These are phyloP conservation scores for Xylogone sp. DNA, from an alignment of 2,329 filamentous ascomycete species.

Conservation along the genomic window DNA sequence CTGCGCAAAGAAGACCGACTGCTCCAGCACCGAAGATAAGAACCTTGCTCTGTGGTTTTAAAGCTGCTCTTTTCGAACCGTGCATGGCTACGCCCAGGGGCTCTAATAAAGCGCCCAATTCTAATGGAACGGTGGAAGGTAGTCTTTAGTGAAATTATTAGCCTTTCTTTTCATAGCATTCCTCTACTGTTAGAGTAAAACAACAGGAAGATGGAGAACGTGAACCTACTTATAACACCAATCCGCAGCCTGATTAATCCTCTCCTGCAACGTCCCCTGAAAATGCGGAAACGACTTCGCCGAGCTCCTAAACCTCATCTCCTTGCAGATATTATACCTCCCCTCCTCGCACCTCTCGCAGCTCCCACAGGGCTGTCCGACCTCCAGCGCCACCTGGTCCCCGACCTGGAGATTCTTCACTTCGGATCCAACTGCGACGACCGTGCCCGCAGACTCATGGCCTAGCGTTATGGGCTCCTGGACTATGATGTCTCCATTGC, in stretches of 20 bases:
- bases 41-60: constrained; percentile 78
- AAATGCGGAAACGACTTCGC: constrained; percentile 31
- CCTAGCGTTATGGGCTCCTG: constrained; percentile 83
- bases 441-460: constrained; percentile 83
- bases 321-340: constrained; percentile 91
- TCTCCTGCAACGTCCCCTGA: constrained; percentile 29
- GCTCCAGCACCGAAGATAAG: constrained; percentile 90
- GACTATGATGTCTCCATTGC: constrained; percentile 95
- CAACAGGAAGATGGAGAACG: background rate
- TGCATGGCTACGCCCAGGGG: constrained; percentile 87
- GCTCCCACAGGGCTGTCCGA: constrained; percentile 83
- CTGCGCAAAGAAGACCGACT: constrained; percentile 63
- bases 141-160: too few relatives aligned
- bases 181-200: background rate
- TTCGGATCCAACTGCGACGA: constrained; percentile 76
- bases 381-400: constrained; percentile 90
- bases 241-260: constrained; percentile 85
- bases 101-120: constrained; percentile 87
- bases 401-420: constrained; percentile 75
- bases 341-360: constrained; percentile 89
- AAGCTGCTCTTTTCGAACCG: constrained; percentile 74
- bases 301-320: constrained; percentile 29
- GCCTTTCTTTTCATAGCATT: too few relatives aligned
- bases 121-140: constrained; percentile 73
- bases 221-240: constrained; percentile 78